phyloP scores from a whole-genome alignment of 2,329 filamentous ascomycete species.

The Ophiocordyceps unilateralis region DNA sequence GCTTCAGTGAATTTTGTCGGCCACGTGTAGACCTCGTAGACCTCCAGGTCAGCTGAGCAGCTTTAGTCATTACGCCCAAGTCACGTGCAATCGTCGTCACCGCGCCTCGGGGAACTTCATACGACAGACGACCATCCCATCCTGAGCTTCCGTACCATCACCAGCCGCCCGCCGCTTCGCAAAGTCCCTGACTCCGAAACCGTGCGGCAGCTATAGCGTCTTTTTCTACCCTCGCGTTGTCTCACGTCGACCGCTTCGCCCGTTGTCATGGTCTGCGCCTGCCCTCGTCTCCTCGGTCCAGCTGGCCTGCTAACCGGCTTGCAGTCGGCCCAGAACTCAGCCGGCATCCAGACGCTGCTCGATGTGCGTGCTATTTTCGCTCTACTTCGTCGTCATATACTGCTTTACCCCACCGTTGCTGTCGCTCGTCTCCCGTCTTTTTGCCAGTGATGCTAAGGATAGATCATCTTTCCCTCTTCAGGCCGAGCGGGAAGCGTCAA shows the following conservation, averaged over 20 bases:
- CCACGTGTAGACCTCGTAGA: no score
- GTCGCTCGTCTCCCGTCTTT: neutral
- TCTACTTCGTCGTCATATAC: neutral
- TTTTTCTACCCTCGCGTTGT: neutral
- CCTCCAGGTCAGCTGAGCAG: no score
- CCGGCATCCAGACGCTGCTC: conserved; percentile 95
- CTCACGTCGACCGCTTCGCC: neutral
- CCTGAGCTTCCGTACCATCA: no score
- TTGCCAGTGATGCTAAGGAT: neutral
- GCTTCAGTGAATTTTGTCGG: no score
- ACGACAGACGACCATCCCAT: no score
- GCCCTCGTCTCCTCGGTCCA: neutral
- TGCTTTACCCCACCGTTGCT: neutral
- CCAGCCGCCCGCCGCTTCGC: no score
- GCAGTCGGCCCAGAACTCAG: conserved; percentile 94
- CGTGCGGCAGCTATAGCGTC: no score
- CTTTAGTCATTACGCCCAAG: no score
- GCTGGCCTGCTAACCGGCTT: neutral
- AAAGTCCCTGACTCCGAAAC: no score
- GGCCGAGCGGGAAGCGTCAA: conserved; percentile 96
- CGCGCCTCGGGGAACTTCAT: no score
- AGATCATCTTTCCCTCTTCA: no score
- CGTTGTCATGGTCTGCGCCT: neutral
- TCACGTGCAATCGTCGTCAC: no score
- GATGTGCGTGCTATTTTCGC: conserved; percentile 47